A percentile compares a stretch with the other conserved stretches of the same genome.
These are phyloP conservation scores for Ocimum tenuiflorum DNA, from an alignment of 257 asterid species.

Conservation along the genomic window DNA sequence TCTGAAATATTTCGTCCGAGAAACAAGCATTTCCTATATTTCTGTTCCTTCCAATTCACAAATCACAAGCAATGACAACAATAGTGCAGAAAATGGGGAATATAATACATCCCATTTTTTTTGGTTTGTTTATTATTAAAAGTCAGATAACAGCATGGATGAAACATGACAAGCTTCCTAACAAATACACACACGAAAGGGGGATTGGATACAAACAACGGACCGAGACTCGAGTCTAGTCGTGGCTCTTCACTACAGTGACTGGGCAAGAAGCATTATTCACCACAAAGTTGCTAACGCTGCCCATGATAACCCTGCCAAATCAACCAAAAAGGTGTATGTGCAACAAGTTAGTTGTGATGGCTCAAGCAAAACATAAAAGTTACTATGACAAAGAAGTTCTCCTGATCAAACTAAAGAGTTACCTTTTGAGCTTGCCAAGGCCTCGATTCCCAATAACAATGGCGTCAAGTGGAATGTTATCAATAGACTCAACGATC, in stretches of 20 bases:
- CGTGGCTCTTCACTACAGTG: constrained; percentile 74
- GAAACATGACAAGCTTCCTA: neutral
- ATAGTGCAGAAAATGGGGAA: neutral
- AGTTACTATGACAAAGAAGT: neutral
- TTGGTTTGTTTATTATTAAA: too few species aligned
- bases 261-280: constrained; percentile 78
- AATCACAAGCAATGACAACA: neutral
- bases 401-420: neutral
- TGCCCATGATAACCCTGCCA: constrained; percentile 85
- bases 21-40: neutral
- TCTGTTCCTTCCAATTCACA: too few species aligned
- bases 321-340: neutral
- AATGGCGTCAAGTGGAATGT: constrained; percentile 59
- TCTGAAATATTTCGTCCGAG: neutral
- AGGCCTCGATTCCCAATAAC: constrained; percentile 88
- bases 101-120: neutral
- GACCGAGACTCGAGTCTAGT: too few species aligned
- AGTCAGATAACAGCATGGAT: neutral
- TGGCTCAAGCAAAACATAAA: neutral
- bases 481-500: constrained; percentile 59
- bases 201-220: neutral
- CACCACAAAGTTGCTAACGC: constrained; percentile 84
- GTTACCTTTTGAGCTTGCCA: constrained; percentile 77
- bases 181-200: neutral
- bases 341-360: neutral